These are phyloP conservation scores for Fraxinus pennsylvanica DNA, from an alignment of 257 asterid genomes.

Conservation along the genomic window DNA sequence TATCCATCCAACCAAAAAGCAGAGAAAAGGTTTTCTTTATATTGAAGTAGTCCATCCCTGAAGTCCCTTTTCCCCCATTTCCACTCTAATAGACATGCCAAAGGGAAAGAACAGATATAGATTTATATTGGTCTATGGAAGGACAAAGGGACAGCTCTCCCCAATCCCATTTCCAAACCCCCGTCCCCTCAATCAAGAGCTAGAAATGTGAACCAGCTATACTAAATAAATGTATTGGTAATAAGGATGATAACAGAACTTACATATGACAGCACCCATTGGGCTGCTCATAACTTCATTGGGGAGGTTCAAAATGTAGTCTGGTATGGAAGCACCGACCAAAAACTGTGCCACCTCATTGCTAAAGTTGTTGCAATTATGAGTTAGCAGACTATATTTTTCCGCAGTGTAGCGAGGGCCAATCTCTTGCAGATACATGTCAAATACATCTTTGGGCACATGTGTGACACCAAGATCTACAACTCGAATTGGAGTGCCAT, in stretches of 20 bases:
- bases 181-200: neutral
- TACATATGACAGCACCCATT: slow-evolving; percentile 80
- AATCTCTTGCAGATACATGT: slow-evolving; percentile 76
- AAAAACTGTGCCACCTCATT: slow-evolving; percentile 91
- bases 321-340: slow-evolving; percentile 72
- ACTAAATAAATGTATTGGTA: neutral
- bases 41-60: neutral
- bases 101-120: neutral
- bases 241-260: slow-evolving; percentile 29
- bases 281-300: slow-evolving; percentile 89
- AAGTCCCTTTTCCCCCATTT: neutral
- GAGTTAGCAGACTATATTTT: slow-evolving; percentile 73
- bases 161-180: neutral
- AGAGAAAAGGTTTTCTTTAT: neutral
- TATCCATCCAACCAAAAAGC: neutral
- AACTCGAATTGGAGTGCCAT: slow-evolving; percentile 77
- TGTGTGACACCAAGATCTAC: slow-evolving; percentile 86
- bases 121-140: neutral
- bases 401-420: slow-evolving; percentile 85
- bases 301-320: slow-evolving; percentile 81
- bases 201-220: neutral
- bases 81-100: neutral
- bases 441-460: slow-evolving; percentile 85
- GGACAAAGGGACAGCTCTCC: neutral
- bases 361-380: slow-evolving; percentile 94